Evolutionary conservation across 345 rosid genomes (phyloP), one percentile per base, ranked within the genome.

Genomic region (Murraya koenigii): DNA sequence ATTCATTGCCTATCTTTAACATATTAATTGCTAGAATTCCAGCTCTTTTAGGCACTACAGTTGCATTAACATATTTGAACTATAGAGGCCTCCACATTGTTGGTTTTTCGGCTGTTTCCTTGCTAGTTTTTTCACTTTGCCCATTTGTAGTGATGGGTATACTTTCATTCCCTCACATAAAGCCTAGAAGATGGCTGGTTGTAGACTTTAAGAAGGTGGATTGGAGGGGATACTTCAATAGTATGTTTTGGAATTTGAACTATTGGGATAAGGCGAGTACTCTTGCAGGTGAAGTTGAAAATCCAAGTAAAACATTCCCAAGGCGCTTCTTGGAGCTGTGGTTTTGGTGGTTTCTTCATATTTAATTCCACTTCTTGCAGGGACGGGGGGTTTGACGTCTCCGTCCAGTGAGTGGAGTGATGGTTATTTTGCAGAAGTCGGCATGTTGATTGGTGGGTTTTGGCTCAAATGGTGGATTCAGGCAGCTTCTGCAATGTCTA

Each of bases 251-350:
- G 99, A 95, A 95, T 84, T 81, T 93, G 75, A 95, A 95, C 72
- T 95, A 92, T 69, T 95, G 99, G 99, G 99, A 95, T 15, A 92
- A 92, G 86, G 98, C 96, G 15, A 95, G 98, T 85, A 93, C 98
- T 14, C 92, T 95, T 65, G 95, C 93, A 0, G 98, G 98, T 72
- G 97, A 95, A 90, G 94, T 95, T 2, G 90, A 93, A 30, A 85
- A 81, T 56, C 98, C 98, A 0, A 90, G 94, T 78, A 84, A 88
- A 83, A 93, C 98, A 44, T 93, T 93, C 77, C 98, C 98, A 92
- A 92, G 84, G 98, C 98, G 4, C 87, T 92, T 63, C 78, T 92
- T 13, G 92, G 95, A 65, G 97, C 97, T 0, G 90, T 93, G 74
- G 52, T 95, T 82, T 85, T 95, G 88, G 98, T 95, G 38, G 87